A percentile compares a stretch with the other conserved stretches of the same genome.
Conservation (phyloP, 257 asterid species). For the Misopates orontium region DNA sequence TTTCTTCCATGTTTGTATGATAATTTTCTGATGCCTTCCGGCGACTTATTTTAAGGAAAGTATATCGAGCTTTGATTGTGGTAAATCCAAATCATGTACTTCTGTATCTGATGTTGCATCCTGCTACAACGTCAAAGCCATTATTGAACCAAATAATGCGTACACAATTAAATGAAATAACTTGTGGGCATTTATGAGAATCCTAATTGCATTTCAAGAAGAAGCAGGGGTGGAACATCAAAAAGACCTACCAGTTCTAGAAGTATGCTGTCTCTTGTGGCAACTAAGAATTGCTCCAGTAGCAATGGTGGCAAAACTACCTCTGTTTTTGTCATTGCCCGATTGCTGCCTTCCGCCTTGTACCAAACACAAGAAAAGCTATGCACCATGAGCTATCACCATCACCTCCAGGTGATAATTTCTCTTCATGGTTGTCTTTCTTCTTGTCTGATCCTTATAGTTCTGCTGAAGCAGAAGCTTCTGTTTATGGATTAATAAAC, state of each 20-base stretch:
- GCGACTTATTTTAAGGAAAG: conserved; percentile 33
- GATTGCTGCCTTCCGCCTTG: conserved; percentile 59
- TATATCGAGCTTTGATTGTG: conserved; percentile 40
- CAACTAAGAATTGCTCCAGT: conserved; percentile 39
- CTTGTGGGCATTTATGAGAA: conserved; percentile 55
- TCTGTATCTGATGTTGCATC: conserved; percentile 57
- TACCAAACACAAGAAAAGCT: conserved; percentile 54
- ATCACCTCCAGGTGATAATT: conserved; percentile 47
- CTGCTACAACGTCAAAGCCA: conserved; percentile 49
- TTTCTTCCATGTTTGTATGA: conserved; percentile 15
- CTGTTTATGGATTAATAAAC: conserved; percentile 34
- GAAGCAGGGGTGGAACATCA: conserved; percentile 43
- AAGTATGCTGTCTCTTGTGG: conserved; percentile 51
- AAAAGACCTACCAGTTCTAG: conserved; percentile 54
- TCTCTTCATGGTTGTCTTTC: conserved; percentile 60
- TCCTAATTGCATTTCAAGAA: conserved; percentile 33
- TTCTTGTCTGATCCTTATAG: conserved; percentile 69
- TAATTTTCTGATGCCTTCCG: conserved; percentile 21
- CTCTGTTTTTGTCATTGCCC: conserved; percentile 51
- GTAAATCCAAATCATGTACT: conserved; percentile 52
- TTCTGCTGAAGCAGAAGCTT: conserved; percentile 40
- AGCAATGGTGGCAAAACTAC: conserved; percentile 48
- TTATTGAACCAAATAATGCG: conserved; percentile 60
- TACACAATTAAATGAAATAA: conserved; percentile 62
- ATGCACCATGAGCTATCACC: conserved; percentile 41